Conservation (phyloP, 2,329 filamentous ascomycete species). For the Hortaea sp. region DNA sequence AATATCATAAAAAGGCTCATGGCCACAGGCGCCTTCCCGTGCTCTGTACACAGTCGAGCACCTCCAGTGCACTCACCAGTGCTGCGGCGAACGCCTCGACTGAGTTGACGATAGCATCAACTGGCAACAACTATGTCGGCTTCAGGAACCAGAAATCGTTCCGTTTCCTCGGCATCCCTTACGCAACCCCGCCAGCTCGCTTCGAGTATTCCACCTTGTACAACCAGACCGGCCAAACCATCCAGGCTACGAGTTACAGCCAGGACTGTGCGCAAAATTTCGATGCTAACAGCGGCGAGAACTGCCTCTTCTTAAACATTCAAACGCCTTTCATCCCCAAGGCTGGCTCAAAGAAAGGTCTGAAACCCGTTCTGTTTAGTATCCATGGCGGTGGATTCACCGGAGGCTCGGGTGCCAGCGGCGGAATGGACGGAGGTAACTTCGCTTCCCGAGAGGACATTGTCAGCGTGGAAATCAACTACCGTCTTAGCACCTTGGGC, state of each 20-base stretch:
- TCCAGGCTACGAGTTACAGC: conserved; percentile 38
- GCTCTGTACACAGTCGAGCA: conserved; percentile 42
- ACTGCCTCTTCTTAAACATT: conserved; percentile 42
- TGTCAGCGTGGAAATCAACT: conserved; percentile 51
- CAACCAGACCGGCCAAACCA: conserved; percentile 33
- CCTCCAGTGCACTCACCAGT: conserved; percentile 23
- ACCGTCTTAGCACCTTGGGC: conserved; percentile 48
- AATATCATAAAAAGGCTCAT: conserved; percentile 14
- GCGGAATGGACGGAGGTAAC: conserved; percentile 39
- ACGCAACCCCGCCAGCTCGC: conserved; percentile 32
- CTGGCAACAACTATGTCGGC: conserved; percentile 39
- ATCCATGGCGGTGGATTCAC: conserved; percentile 50
- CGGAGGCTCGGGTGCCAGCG: conserved; percentile 32
- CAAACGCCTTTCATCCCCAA: conserved; percentile 37
- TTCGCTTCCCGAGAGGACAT: conserved; percentile 50
- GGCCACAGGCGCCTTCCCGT: conserved; percentile 32
- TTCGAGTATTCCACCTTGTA: conserved; percentile 41
- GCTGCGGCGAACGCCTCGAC: conserved; percentile 28
- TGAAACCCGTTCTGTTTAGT: conserved; percentile 40
- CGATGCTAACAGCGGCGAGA: conserved; percentile 25
- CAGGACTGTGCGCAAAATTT: conserved; percentile 33
- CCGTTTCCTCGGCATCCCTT: conserved; percentile 38
- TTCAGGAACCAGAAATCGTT: conserved; percentile 46
- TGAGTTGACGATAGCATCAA: conserved; percentile 29
- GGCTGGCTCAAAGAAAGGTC: conserved; percentile 26